phyloP scores from a whole-genome alignment of 257 asterid species.

The Rauvolfia tetraphylla region DNA sequence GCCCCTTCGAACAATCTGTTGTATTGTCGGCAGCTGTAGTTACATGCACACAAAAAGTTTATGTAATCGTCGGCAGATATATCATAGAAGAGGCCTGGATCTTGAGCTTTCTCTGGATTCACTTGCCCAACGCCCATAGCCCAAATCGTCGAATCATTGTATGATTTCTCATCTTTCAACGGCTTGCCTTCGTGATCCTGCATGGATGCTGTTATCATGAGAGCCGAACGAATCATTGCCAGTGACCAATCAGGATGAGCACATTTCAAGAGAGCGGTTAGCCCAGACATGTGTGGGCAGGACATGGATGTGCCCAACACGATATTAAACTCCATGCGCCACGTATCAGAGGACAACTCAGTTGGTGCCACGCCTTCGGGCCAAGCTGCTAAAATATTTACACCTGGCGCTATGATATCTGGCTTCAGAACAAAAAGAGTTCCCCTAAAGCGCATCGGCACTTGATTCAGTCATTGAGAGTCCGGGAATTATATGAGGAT shows the following conservation, averaged over 20 bases:
- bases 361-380: constrained; percentile 60
- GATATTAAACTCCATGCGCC: constrained; percentile 62
- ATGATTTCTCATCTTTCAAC: constrained; percentile 54
- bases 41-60: constrained; percentile 65
- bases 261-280: constrained; percentile 75
- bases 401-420: constrained; percentile 87
- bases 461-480: constrained; percentile 53
- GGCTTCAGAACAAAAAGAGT: constrained; percentile 57
- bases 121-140: constrained; percentile 85
- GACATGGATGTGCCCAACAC: constrained; percentile 92
- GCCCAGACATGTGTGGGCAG: constrained; percentile 86
- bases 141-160: constrained; percentile 44
- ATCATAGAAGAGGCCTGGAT: constrained; percentile 83
- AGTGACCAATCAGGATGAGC: constrained; percentile 95
- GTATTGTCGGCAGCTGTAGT: constrained; percentile 35
- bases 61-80: constrained; percentile 42
- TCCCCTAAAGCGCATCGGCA: constrained; percentile 33
- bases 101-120: constrained; percentile 60
- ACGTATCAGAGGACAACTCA: constrained; percentile 46
- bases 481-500: constrained; percentile 71
- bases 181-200: constrained; percentile 43
- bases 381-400: constrained; percentile 89
- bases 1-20: constrained; percentile 35
- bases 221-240: constrained; percentile 83
- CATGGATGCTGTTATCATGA: constrained; percentile 79